A percentile compares a stretch with the other conserved stretches of the same genome.
Evolutionary conservation across 768 basidiomycete species (phyloP).

Genomic region (Nidularia pulvinata): DNA sequence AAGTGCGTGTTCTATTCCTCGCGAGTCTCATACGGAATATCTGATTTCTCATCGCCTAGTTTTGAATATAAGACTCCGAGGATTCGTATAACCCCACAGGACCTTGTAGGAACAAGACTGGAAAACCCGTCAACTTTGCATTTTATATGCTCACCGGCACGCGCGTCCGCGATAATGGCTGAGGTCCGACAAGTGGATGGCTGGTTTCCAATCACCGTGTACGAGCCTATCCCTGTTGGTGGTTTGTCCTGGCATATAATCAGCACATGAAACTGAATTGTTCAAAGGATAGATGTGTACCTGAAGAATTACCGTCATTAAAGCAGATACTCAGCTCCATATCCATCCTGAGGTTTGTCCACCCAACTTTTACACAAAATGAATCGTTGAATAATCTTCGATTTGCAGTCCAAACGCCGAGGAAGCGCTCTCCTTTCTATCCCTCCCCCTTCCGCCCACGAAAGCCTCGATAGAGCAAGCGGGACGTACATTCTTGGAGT

Average conservation of each 20-base stretch:
- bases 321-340: constrained; percentile 56
- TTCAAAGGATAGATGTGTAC: constrained; percentile 71
- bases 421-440: constrained; percentile 73
- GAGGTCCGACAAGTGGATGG: constrained; percentile 51
- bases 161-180: constrained; percentile 65
- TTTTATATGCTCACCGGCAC: constrained; percentile 82
- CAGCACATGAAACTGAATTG: neutral
- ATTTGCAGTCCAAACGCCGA: constrained; percentile 77
- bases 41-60: constrained; percentile 27
- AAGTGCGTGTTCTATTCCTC: constrained; percentile 37
- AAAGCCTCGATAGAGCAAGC: constrained; percentile 64
- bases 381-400: neutral
- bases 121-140: constrained; percentile 59
- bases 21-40: neutral
- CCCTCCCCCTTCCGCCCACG: constrained; percentile 46
- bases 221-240: constrained; percentile 86
- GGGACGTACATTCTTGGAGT: constrained; percentile 56
- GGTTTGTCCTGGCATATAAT: neutral
- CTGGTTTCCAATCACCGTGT: constrained; percentile 74
- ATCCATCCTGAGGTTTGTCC: constrained; percentile 62
- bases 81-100: constrained; percentile 68
- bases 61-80: constrained; percentile 80
- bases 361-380: too few species aligned
- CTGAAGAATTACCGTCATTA: constrained; percentile 75
- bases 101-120: constrained; percentile 57